A percentile compares a stretch with the other conserved stretches of the same genome.
Conservation (phyloP, 148 eudicot genomes). For the Spergularia marina region DNA sequence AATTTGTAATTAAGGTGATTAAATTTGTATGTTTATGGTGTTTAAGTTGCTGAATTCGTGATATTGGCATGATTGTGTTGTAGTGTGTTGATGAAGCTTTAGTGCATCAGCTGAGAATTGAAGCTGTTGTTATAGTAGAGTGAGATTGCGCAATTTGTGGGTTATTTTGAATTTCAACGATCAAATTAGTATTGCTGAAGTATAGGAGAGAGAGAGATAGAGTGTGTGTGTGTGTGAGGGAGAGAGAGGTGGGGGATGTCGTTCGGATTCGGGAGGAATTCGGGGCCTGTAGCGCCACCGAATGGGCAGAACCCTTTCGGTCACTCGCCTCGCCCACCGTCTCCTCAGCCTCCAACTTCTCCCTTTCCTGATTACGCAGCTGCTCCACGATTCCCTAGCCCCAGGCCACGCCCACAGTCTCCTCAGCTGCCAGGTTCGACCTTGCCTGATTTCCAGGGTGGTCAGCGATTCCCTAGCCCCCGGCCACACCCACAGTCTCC, state of each 20-base stretch:
- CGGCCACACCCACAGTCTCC: too few species aligned
- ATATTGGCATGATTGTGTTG: not conserved
- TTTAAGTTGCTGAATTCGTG: not conserved
- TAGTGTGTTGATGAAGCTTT: constrained; percentile 1
- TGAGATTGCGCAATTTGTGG: not conserved
- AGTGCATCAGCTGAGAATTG: not conserved
- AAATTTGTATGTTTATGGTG: too few species aligned
- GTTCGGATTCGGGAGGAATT: constrained; percentile 35
- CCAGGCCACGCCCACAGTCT: constrained; percentile 9
- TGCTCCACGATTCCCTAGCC: constrained; percentile 17
- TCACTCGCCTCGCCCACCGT: constrained; percentile 23
- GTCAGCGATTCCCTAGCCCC: too few species aligned
- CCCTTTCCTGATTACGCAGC: constrained; percentile 12
- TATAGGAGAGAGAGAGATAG: not conserved
- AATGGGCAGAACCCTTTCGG: constrained; percentile 26
- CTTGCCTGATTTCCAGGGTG: too few species aligned
- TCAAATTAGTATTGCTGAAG: not conserved
- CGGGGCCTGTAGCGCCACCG: constrained; percentile 30
- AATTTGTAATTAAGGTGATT: not conserved
- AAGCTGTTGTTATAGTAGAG: not conserved
- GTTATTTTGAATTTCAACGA: not conserved
- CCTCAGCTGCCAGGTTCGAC: too few species aligned
- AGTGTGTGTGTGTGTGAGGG: not conserved
- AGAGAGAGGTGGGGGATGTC: constrained; percentile 17
- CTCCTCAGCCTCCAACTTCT: constrained; percentile 13